Evolutionary conservation across 768 basidiomycete genomes (phyloP).

Genomic region (Pulveroboletus sp.): DNA sequence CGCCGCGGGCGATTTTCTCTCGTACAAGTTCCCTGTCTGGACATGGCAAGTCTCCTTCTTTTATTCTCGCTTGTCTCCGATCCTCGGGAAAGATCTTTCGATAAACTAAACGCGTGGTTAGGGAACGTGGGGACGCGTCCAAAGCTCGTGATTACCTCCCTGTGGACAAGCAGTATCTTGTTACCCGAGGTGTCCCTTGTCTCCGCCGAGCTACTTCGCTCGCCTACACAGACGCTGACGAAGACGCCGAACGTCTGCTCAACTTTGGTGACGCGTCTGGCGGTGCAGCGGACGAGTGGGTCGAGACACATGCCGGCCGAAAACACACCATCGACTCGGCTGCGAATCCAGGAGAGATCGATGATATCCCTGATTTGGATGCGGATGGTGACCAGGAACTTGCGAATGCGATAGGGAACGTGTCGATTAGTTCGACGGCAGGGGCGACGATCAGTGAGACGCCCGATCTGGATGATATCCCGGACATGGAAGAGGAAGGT

Average conservation of each 20-base stretch:
- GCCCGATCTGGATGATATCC: constrained; percentile 96
- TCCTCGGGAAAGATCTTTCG: neutral
- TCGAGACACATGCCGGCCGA: constrained; percentile 92
- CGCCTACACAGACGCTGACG: constrained; percentile 93
- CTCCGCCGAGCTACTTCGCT: constrained; percentile 89
- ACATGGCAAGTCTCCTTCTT: constrained; percentile 61
- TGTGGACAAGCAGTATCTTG: constrained; percentile 91
- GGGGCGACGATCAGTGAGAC: constrained; percentile 49
- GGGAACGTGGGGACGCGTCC: constrained; percentile 90
- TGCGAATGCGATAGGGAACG: constrained; percentile 40
- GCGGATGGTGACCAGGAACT: constrained; percentile 59
- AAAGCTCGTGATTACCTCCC: constrained; percentile 94
- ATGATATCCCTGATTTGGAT: constrained; percentile 87
- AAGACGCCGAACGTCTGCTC: constrained; percentile 91
- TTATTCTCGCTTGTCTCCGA: neutral
- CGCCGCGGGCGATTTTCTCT: constrained; percentile 94
- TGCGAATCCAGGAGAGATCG: constrained; percentile 63
- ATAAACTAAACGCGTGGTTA: constrained; percentile 30
- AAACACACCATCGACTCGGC: constrained; percentile 49
- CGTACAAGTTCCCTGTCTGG: constrained; percentile 99
- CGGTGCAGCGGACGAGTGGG: constrained; percentile 85
- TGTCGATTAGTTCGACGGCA: constrained; percentile 42
- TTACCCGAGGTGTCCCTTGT: constrained; percentile 95
- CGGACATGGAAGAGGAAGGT: constrained; percentile 98
- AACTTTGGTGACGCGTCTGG: constrained; percentile 69